Evolutionary conservation across 2,329 filamentous ascomycete genomes (phyloP), one percentile per base, ranked within the genome.

Genomic region (Colletotrichum destructivum): DNA sequence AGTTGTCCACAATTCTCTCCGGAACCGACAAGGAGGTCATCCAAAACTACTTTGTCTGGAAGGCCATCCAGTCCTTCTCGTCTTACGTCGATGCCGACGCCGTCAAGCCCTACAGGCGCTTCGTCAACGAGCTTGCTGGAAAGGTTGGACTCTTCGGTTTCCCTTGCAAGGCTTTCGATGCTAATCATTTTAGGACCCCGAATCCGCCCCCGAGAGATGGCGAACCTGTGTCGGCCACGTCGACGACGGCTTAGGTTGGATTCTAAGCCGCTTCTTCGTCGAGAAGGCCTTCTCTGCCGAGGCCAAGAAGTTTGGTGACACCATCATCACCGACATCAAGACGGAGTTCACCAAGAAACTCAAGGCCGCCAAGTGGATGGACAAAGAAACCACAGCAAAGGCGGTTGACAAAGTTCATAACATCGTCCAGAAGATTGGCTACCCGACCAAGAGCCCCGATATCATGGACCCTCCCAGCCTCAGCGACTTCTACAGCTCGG

Each of bases 251-350:
- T 79, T 94, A 26, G 88, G 88, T 2, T 94, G 91, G 91, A 91
- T 92, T 60, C 81, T 93, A 18, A 92, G 90, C 77, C 88, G 91
- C 26, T 93, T 94, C 82, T 94, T 91, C 74, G 85, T 94, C 2
- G 88, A 93, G 73, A 89, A 89, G 60, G 87, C 91, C 1, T 94
- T 94, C 76, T 89, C 90, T 0, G 86, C 90, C 15, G 87, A 89
- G 23, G 90, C 91, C 0, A 92, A 93, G 77, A 81, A 88, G 4
- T 88, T 93, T 56, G 91, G 91, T 18, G 90, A 93, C 69, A 86
- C 90, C 65, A 90, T 95, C 74, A 88, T 94, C n/a, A 87, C 88
- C 12, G 90, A 93, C 74, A 91, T 94, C 78, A 93, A 92, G 79
- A 84, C 87, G 18, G 86, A 89, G 23, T 94, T 94, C 75, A 86